Evolutionary conservation across 1,139 yeast species (phyloP).

Genomic region (Saccharomyces hybrid): DNA sequence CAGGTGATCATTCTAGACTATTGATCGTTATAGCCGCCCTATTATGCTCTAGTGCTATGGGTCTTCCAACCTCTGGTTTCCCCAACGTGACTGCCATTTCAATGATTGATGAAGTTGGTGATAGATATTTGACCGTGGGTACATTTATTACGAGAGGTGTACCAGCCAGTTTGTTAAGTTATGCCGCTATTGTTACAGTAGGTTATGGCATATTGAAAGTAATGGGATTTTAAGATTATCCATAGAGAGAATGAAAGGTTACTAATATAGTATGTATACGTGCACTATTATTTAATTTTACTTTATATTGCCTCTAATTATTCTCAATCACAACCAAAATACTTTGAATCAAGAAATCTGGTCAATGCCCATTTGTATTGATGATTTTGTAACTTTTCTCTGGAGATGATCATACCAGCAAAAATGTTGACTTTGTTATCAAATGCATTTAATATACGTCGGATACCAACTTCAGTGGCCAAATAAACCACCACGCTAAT

Average conservation of each 20-base stretch:
- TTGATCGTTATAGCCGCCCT: slow-evolving; percentile 80
- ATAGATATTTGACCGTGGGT: slow-evolving; percentile 73
- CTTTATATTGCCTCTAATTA: not conserved
- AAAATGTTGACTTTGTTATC: slow-evolving; percentile 55
- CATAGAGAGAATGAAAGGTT: not conserved
- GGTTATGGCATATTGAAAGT: slow-evolving; percentile 70
- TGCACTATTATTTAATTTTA: not conserved
- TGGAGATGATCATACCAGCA: slow-evolving; percentile 55
- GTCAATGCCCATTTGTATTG: slow-evolving; percentile 45
- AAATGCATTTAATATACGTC: slow-evolving; percentile 68
- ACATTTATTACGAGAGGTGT: slow-evolving; percentile 84
- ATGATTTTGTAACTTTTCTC: slow-evolving; percentile 23
- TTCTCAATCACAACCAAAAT: slow-evolving; percentile 49
- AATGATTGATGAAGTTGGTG: slow-evolving; percentile 83
- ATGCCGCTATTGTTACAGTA: slow-evolving; percentile 59
- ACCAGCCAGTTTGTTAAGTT: slow-evolving; percentile 72
- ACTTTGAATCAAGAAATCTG: slow-evolving; percentile 68
- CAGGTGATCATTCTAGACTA: slow-evolving; percentile 42
- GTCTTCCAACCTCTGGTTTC: slow-evolving; percentile 92
- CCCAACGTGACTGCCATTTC: slow-evolving; percentile 95
- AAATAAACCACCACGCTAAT: slow-evolving; percentile 65
- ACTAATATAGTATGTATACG: not conserved
- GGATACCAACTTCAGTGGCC: slow-evolving; percentile 77
- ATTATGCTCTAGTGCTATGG: slow-evolving; percentile 90
- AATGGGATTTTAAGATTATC: slow-evolving; percentile 38